A percentile compares a stretch with the other conserved stretches of the same genome.
Conservation (phyloP, 2,329 filamentous ascomycete species). For the Metarhizium brunneum region DNA sequence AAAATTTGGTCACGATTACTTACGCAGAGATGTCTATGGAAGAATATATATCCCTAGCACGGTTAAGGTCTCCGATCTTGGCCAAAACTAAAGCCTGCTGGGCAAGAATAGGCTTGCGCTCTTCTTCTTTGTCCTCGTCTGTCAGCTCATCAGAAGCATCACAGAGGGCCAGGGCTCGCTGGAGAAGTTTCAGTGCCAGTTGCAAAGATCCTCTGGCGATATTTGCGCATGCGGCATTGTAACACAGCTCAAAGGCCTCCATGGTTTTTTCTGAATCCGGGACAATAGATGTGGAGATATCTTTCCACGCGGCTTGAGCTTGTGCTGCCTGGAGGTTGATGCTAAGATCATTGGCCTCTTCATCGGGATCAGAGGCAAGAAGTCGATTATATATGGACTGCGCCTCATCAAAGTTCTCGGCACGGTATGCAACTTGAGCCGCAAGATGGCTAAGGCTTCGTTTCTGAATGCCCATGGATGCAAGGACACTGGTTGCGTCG, state of each 20-base stretch:
- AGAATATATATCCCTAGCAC: constrained; percentile 54
- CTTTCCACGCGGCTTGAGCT: constrained; percentile 65
- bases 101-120: constrained; percentile 65
- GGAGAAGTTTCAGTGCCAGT: constrained; percentile 57
- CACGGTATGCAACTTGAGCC: constrained; percentile 64
- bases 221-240: constrained; percentile 67
- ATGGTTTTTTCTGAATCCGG: constrained; percentile 47
- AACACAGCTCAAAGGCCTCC: constrained; percentile 73
- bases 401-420: constrained; percentile 62
- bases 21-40: constrained; percentile 55
- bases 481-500: constrained; percentile 46
- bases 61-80: constrained; percentile 54
- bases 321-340: constrained; percentile 68
- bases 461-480: constrained; percentile 20
- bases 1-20: constrained; percentile 17
- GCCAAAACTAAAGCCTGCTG: constrained; percentile 68
- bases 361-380: constrained; percentile 32
- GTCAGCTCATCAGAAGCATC: constrained; percentile 63
- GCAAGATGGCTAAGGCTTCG: constrained; percentile 42
- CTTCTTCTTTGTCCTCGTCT: constrained; percentile 64
- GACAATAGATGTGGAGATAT: constrained; percentile 28
- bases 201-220: constrained; percentile 60
- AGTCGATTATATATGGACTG: constrained; percentile 54
- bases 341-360: constrained; percentile 63
- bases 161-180: constrained; percentile 62